phyloP scores from a whole-genome alignment of 2,329 filamentous ascomycete species.

The Aspergillus quadricinctus region DNA sequence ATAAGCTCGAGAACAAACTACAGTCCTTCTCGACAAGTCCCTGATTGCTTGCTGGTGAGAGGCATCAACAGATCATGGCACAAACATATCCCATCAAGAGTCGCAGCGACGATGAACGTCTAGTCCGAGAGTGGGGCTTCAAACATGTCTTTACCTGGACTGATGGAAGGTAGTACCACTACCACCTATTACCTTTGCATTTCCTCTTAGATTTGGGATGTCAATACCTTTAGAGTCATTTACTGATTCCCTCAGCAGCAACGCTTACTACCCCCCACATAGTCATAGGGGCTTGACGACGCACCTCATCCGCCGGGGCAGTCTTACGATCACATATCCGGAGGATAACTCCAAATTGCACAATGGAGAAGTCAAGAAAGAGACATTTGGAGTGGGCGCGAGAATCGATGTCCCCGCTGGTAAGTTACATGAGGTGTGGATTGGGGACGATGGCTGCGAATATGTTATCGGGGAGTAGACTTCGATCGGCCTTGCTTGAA shows the following conservation, averaged over 20 bases:
- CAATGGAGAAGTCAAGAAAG: conserved; percentile 37
- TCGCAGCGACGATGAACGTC: conserved; percentile 47
- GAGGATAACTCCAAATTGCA: conserved; percentile 39
- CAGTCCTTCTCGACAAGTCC: neutral
- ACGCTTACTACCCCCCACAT: conserved; percentile 58
- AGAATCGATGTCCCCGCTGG: conserved; percentile 56
- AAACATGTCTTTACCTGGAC: conserved; percentile 58
- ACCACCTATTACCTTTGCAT: conserved; percentile 16
- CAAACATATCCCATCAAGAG: conserved; percentile 30
- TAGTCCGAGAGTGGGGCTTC: conserved; percentile 58
- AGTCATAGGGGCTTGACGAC: conserved; percentile 53
- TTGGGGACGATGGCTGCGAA: conserved; percentile 55
- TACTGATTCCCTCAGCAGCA: conserved; percentile 33
- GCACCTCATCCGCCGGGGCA: conserved; percentile 55
- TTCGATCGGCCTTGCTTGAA: neutral
- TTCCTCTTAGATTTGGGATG: conserved; percentile 5
- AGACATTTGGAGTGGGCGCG: conserved; percentile 53
- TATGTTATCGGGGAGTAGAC: conserved; percentile 56
- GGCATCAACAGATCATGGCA: conserved; percentile 14
- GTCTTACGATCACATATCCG: conserved; percentile 56
- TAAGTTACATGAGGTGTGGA: conserved; percentile 58
- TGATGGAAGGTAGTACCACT: conserved; percentile 54
- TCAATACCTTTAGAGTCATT: neutral
- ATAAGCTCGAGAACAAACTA: neutral
- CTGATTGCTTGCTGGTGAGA: neutral